phyloP scores from a whole-genome alignment of 495 filamentous ascomycete species.

The Thermochaetoides thermophila region DNA sequence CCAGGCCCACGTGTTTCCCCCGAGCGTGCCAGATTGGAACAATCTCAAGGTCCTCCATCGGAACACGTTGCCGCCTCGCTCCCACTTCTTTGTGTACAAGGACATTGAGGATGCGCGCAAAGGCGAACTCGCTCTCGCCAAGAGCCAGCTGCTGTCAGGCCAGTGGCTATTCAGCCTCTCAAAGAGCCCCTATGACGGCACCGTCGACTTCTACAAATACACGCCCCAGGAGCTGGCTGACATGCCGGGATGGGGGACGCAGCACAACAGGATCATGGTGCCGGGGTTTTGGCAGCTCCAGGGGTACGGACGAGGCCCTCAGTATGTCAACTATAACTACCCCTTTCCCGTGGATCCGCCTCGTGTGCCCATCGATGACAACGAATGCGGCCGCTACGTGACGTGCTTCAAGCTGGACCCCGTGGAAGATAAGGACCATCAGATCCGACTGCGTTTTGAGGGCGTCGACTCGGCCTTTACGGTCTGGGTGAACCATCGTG shows the following conservation, averaged over 20 bases:
- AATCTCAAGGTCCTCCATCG: conserved; percentile 46
- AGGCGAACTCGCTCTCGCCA: conserved; percentile 18
- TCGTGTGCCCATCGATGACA: conserved; percentile 35
- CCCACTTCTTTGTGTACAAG: conserved; percentile 40
- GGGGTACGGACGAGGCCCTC: conserved; percentile 42
- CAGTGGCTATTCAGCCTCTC: conserved; percentile 43
- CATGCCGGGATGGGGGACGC: conserved; percentile 31
- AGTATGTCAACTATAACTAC: conserved; percentile 48
- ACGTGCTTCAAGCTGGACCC: conserved; percentile 36
- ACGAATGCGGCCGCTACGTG: conserved; percentile 55
- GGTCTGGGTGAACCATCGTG: conserved; percentile 43
- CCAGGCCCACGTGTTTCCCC: conserved; percentile 7
- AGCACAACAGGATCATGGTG: conserved; percentile 43
- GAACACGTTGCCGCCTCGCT: conserved; percentile 47
- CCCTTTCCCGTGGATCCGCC: conserved; percentile 48
- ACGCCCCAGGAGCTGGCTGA: conserved; percentile 9
- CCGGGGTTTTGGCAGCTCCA: conserved; percentile 54
- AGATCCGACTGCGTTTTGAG: conserved; percentile 48
- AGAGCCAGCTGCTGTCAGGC: conserved; percentile 37
- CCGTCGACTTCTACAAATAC: conserved; percentile 26
- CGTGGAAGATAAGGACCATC: conserved; percentile 14
- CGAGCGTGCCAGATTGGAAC: conserved; percentile 39
- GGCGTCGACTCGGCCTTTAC: conserved; percentile 55
- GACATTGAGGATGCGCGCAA: conserved; percentile 19
- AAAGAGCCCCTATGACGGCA: conserved; percentile 32